These are phyloP conservation scores for Gonapodya prolifera DNA, from an alignment of 192 early-diverging fungal species.

Conservation along the genomic window DNA sequence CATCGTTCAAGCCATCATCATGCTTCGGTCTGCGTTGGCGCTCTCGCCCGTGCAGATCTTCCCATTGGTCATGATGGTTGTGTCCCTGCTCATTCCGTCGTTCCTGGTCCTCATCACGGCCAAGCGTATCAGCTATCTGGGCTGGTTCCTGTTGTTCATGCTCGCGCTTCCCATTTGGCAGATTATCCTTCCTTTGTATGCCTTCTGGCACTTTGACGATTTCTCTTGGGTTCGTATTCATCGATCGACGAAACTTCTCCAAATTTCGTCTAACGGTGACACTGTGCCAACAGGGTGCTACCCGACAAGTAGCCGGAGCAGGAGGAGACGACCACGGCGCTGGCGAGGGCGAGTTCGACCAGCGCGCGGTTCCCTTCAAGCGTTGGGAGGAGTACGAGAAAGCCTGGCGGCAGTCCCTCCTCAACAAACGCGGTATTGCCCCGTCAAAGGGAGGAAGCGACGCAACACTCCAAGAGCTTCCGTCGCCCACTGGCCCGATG, in stretches of 20 bases:
- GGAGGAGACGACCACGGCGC: constrained; percentile 58
- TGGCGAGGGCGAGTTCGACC: constrained; percentile 7
- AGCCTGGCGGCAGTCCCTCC: too few species aligned
- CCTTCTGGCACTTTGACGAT: constrained; percentile 84
- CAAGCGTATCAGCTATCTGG: constrained; percentile 68
- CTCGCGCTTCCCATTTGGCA: constrained; percentile 79
- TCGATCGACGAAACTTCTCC: too few species aligned
- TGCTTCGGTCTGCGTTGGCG: not conserved
- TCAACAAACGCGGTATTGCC: too few species aligned
- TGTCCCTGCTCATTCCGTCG: constrained; percentile 76
- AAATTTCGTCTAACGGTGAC: too few species aligned
- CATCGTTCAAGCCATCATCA: constrained; percentile 37
- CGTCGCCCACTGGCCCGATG: too few species aligned
- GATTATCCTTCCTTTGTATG: constrained; percentile 78
- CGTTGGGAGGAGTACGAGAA: not conserved
- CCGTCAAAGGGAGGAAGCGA: too few species aligned
- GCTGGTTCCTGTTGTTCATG: constrained; percentile 77
- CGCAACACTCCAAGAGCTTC: too few species aligned
- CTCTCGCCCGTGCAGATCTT: not conserved
- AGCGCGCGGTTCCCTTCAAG: not conserved
- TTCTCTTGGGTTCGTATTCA: too few species aligned
- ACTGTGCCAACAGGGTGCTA: too few species aligned
- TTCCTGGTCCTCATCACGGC: constrained; percentile 81
- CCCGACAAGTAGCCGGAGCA: constrained; percentile 80
- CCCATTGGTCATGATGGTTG: not conserved